Evolutionary conservation across 1,139 yeast genomes (phyloP).

Genomic region (Taphrina wiesneri): DNA sequence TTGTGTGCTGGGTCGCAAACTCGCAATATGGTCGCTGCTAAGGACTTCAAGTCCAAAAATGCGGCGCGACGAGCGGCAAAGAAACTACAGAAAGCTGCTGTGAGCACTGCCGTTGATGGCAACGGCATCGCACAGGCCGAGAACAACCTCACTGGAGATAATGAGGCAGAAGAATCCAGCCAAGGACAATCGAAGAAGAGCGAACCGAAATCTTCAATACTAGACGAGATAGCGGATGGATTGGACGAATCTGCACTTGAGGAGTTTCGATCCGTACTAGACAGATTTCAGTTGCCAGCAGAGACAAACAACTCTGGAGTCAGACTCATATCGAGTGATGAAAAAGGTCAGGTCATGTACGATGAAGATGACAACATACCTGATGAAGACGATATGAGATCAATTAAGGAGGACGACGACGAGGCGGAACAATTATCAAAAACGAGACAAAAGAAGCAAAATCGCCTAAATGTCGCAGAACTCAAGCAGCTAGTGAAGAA

Average conservation of each 20-base stretch:
- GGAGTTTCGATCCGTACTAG: slow-evolving; percentile 25
- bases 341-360: slow-evolving; percentile 46
- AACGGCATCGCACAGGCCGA: neutral
- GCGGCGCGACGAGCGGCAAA: slow-evolving; percentile 30
- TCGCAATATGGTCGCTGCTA: slow-evolving; percentile 14
- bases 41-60: slow-evolving; percentile 22
- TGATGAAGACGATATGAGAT: slow-evolving; percentile 37
- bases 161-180: neutral
- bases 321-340: slow-evolving; percentile 30
- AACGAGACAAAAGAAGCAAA: slow-evolving; percentile 54
- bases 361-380: slow-evolving; percentile 46
- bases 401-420: slow-evolving; percentile 41
- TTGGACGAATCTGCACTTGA: slow-evolving; percentile 14
- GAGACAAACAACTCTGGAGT: neutral
- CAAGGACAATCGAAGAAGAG: neutral
- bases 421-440: slow-evolving; percentile 42
- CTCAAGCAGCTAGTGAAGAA: slow-evolving; percentile 60
- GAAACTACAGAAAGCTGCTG: slow-evolving; percentile 23
- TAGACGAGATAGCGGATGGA: slow-evolving; percentile 21
- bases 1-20: neutral
- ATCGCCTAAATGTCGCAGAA: slow-evolving; percentile 66
- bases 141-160: neutral
- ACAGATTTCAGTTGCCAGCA: slow-evolving; percentile 16
- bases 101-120: neutral
- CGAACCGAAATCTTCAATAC: neutral